Evolutionary conservation across 495 filamentous ascomycete genomes (phyloP).

Genomic region (Niebla homalea): DNA sequence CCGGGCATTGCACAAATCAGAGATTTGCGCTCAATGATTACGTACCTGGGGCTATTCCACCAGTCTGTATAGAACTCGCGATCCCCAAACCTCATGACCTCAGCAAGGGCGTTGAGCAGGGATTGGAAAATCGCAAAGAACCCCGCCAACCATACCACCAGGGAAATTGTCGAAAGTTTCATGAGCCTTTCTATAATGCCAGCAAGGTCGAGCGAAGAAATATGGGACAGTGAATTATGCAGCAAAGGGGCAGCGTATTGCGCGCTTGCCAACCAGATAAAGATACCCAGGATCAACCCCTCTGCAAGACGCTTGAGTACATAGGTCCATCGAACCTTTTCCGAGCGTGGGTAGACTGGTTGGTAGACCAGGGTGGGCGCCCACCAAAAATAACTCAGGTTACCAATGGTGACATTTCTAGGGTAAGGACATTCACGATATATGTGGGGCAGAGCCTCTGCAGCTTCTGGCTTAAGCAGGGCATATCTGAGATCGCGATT

Average conservation of each 20-base stretch:
- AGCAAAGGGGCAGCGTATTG: slow-evolving; percentile 89
- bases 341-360: slow-evolving; percentile 79
- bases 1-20: too few species aligned
- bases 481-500: slow-evolving; percentile 91
- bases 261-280: slow-evolving; percentile 85
- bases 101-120: slow-evolving; percentile 76
- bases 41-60: slow-evolving; percentile 66
- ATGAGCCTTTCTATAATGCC: slow-evolving; percentile 79
- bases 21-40: too few species aligned
- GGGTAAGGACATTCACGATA: slow-evolving; percentile 83
- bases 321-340: slow-evolving; percentile 69
- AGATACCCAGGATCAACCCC: slow-evolving; percentile 56
- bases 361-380: slow-evolving; percentile 95
- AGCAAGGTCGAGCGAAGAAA: slow-evolving; percentile 64
- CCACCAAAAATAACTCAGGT: slow-evolving; percentile 92
- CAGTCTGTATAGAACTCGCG: slow-evolving; percentile 91
- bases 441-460: slow-evolving; percentile 56
- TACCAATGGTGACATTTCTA: slow-evolving; percentile 70
- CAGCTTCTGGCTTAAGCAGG: slow-evolving; percentile 50
- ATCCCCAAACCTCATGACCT: slow-evolving; percentile 81
- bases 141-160: slow-evolving; percentile 91
- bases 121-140: slow-evolving; percentile 95
- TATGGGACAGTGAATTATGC: slow-evolving; percentile 74
- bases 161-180: slow-evolving; percentile 85
- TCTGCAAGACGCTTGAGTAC: slow-evolving; percentile 72